phyloP scores from a whole-genome alignment of 2,329 filamentous ascomycete species.

The Zymoseptoria tritici region DNA sequence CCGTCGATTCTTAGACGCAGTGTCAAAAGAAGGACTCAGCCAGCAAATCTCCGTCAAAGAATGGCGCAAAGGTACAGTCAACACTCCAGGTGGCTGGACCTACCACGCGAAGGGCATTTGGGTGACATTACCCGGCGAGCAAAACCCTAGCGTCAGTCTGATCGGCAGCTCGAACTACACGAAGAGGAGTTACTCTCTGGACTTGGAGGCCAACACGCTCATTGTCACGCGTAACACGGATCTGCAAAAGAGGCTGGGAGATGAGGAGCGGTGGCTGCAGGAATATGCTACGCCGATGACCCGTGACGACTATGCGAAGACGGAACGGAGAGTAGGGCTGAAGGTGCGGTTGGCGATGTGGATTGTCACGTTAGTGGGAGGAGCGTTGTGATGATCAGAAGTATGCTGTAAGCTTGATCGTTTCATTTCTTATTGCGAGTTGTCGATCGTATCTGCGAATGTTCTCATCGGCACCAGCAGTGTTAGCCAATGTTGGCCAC shows the following conservation, averaged over 20 bases:
- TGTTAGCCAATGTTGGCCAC: background rate
- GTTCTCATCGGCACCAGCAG: background rate
- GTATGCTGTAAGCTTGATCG: background rate
- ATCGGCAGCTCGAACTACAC: constrained; percentile 95
- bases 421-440: background rate
- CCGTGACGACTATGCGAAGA: constrained; percentile 69
- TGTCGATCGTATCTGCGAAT: background rate
- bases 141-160: constrained; percentile 67
- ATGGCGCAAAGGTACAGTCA: constrained; percentile 77
- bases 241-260: constrained; percentile 63
- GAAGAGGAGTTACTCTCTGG: constrained; percentile 82
- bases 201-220: constrained; percentile 81
- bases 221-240: constrained; percentile 72
- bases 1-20: constrained; percentile 65
- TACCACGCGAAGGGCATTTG: constrained; percentile 97
- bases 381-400: constrained; percentile 58
- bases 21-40: constrained; percentile 45
- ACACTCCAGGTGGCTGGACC: constrained; percentile 80
- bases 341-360: constrained; percentile 87
- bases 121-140: constrained; percentile 62
- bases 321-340: constrained; percentile 75
- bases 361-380: constrained; percentile 79
- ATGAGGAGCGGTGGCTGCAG: constrained; percentile 75
- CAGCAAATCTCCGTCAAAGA: constrained; percentile 68
- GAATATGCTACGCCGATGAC: constrained; percentile 62